These are phyloP conservation scores for Myochromella boudieri DNA, from an alignment of 768 basidiomycete genomes.

Conservation along the genomic window DNA sequence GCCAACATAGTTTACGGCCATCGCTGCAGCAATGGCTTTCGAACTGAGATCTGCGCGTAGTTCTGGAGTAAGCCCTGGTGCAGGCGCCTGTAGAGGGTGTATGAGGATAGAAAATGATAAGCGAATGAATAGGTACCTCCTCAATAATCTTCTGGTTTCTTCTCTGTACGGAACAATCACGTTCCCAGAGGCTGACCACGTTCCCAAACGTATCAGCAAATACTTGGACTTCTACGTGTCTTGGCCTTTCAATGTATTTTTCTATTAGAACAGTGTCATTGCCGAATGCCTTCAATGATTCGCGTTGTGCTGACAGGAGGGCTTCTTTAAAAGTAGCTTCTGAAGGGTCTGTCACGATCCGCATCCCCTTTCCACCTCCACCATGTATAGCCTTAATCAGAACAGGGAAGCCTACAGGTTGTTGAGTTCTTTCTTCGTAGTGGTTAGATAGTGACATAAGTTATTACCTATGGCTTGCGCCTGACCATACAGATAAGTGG, in stretches of 20 bases:
- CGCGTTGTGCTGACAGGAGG: slow-evolving; percentile 83
- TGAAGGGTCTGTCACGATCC: slow-evolving; percentile 59
- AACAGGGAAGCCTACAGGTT: slow-evolving; percentile 71
- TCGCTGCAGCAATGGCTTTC: slow-evolving; percentile 91
- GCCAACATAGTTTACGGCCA: slow-evolving; percentile 88
- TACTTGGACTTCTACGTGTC: slow-evolving; percentile 94
- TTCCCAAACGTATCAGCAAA: slow-evolving; percentile 84
- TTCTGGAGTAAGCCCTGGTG: slow-evolving; percentile 80
- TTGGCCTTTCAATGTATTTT: slow-evolving; percentile 82
- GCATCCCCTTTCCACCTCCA: slow-evolving; percentile 96
- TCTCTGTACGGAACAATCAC: slow-evolving; percentile 90
- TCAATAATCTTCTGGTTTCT: slow-evolving; percentile 96
- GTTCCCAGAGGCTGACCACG: slow-evolving; percentile 93
- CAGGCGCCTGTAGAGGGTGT: slow-evolving; percentile 66
- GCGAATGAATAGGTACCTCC: slow-evolving; percentile 48
- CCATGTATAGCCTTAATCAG: slow-evolving; percentile 97
- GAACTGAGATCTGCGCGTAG: slow-evolving; percentile 77
- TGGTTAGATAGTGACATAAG: background rate
- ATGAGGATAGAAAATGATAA: background rate
- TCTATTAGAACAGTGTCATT: slow-evolving; percentile 87
- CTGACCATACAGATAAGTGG: slow-evolving; percentile 62
- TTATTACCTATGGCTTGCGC: slow-evolving; percentile 66
- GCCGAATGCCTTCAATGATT: slow-evolving; percentile 85
- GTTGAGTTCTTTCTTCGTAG: background rate
- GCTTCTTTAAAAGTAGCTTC: slow-evolving; percentile 76